Conservation (phyloP, 1,139 yeast genomes). For the Pichiaceae sp. region DNA sequence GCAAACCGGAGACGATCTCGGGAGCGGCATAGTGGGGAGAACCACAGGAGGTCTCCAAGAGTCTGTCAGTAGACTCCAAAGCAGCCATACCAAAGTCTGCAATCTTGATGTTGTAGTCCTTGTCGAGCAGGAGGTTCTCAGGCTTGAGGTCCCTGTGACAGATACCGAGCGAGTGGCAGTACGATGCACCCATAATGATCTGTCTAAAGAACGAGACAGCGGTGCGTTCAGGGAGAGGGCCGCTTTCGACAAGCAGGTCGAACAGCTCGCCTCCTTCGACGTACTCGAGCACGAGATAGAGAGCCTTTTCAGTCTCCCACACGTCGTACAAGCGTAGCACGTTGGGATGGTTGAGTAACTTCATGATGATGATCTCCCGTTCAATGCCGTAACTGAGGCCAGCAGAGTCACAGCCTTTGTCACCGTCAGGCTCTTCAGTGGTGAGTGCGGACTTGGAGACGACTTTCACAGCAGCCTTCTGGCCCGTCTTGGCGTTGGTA, state of each 20-base stretch:
- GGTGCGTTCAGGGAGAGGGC: constrained; percentile 80
- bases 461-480: constrained; percentile 93
- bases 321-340: constrained; percentile 96
- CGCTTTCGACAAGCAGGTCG: constrained; percentile 82
- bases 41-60: constrained; percentile 93
- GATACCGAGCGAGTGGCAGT: constrained; percentile 90
- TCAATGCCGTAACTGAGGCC: constrained; percentile 89
- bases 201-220: constrained; percentile 89
- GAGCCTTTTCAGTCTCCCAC: constrained; percentile 94
- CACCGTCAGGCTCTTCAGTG: constrained; percentile 19
- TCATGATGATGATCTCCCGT: constrained; percentile 86
- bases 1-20: constrained; percentile 90
- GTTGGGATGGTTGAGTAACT: constrained; percentile 84
- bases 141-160: constrained; percentile 96
- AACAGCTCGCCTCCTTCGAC: constrained; percentile 97
- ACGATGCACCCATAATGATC: constrained; percentile 83
- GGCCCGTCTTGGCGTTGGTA: constrained; percentile 73
- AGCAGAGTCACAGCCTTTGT: constrained; percentile 39
- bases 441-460: constrained; percentile 77
- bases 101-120: constrained; percentile 80
- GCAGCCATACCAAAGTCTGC: constrained; percentile 99
- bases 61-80: constrained; percentile 72
- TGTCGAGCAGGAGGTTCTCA: constrained; percentile 82
- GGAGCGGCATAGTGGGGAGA: constrained; percentile 99
- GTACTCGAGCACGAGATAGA: constrained; percentile 85